Evolutionary conservation across 140 eudicot genomes (phyloP), one percentile per base, ranked within the genome.

Genomic region (Cichorium intybus): DNA sequence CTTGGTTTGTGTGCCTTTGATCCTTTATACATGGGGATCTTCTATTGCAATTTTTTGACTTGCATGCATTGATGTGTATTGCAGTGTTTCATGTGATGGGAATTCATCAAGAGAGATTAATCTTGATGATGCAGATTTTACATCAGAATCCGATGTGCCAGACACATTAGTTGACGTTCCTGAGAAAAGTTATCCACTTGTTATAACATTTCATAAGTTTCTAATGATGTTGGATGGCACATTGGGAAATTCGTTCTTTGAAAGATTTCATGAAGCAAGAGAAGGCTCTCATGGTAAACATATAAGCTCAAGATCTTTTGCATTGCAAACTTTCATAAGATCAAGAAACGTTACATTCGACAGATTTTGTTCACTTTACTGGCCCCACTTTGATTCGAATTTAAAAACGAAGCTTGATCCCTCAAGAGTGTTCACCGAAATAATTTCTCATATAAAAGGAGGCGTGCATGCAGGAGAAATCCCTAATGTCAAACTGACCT

Each of bases 401-500:
- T 46, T 73, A 23, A 83, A 74, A 10, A 79, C 79, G 73, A 72
- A 62, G 53, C 88, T 87, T 45, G 85, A 79, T 50, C 75, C 88
- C 24, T 73, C 87, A 0, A 73, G 80, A 31, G 91, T 84, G 6
- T 87, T 78, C 27, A 79, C 81, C 0, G 95, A 81, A 67, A 87
- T 87, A 47, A 76, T 81, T 24, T 81, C 85, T 26, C 71, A 74
- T 54, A 87, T 87, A 33, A 87, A 87, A 84, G 95, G 95, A 31
- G 85, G 85, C n/a, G 23, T 78, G 22, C 81, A 60, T 48, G 85
- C 70, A 14, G 79, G 76, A 10, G 82, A 49, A 17, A 51, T 57
- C 26, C 65, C 39, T 34, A 37, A 69, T n/a, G 63, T 74, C 0
- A 78, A 59, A 29, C 77, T 74, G 17, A 63, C 72, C 11, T 43